Percentiles rank a stretch among this genome's conserved stretches.
phyloP scores from a whole-genome alignment of 163 green algal species.

The Scenedesmus sp. region DNA sequence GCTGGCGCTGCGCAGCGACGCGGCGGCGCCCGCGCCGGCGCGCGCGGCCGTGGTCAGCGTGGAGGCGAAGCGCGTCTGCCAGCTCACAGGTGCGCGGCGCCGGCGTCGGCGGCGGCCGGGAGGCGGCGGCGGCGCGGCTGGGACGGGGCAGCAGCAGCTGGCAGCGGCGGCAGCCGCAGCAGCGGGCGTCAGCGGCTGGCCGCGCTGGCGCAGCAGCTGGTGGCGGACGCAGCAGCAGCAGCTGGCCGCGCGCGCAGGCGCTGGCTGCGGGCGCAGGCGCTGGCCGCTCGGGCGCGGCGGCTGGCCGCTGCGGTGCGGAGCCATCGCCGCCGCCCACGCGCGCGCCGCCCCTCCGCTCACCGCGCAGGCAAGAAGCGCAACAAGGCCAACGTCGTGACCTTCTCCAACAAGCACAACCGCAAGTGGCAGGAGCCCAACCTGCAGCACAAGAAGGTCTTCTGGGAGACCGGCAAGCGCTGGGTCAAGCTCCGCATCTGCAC shows the following conservation, averaged over 20 bases:
- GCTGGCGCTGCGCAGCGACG: constrained; percentile 26
- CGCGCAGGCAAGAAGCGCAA: constrained; percentile 89
- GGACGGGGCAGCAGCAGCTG: too few relatives aligned
- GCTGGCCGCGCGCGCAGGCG: not conserved
- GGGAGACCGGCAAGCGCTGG: constrained; percentile 83
- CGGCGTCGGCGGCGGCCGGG: too few relatives aligned
- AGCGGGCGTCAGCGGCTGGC: too few relatives aligned
- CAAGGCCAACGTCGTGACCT: constrained; percentile 94
- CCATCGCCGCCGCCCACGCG: too few relatives aligned
- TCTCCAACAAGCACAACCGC: constrained; percentile 98
- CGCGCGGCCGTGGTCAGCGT: constrained; percentile 48
- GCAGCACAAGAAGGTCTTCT: constrained; percentile 90
- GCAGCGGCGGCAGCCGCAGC: too few relatives aligned
- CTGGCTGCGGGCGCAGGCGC: too few relatives aligned
- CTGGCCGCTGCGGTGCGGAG: too few relatives aligned
- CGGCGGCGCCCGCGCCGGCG: constrained; percentile 20
- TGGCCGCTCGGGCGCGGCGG: too few relatives aligned
- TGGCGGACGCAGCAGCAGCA: not conserved
- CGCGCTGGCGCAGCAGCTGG: too few relatives aligned
- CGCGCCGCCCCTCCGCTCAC: constrained; percentile 58
- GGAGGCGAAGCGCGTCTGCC: constrained; percentile 62
- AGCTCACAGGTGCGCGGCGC: constrained; percentile 86
- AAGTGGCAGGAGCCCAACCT: constrained; percentile 97
- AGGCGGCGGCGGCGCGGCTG: too few relatives aligned
- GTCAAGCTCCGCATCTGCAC: constrained; percentile 74